A percentile compares a stretch with the other conserved stretches of the same genome.
Evolutionary conservation across 352 stramenopile genomes (phyloP).

Genomic region (Achlya hypogyna): DNA sequence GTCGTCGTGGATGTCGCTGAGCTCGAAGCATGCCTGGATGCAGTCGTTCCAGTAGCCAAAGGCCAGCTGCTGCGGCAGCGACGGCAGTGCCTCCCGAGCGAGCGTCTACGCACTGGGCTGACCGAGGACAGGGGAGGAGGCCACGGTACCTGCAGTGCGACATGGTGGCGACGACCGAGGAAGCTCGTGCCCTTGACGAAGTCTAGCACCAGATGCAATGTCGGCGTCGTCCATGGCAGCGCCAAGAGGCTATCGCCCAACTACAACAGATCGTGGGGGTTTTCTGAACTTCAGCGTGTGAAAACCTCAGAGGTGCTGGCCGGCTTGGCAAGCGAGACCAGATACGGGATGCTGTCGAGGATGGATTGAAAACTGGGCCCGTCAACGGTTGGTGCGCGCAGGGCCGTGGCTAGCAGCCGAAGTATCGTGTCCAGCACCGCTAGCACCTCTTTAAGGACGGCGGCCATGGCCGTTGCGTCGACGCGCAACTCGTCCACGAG

Average conservation of each 20-base stretch:
- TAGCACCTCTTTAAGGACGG: conserved; percentile 38
- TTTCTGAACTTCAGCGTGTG: neutral
- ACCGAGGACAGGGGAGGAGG: too few species aligned
- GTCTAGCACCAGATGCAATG: conserved; percentile 45
- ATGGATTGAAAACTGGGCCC: conserved; percentile 47
- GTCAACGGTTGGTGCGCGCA: conserved; percentile 21
- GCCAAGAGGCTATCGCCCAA: conserved; percentile 54
- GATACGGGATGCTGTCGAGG: conserved; percentile 31
- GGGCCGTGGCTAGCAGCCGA: conserved; percentile 39
- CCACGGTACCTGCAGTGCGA: conserved; percentile 42
- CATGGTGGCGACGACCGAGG: conserved; percentile 39
- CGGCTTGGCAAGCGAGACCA: neutral
- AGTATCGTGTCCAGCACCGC: conserved; percentile 47
- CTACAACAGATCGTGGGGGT: conserved; percentile 16
- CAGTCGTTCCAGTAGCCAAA: conserved; percentile 7
- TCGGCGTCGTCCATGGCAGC: conserved; percentile 47
- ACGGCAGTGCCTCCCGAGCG: neutral
- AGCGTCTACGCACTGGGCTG: neutral
- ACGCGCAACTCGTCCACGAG: conserved; percentile 31
- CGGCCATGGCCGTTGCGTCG: conserved; percentile 1
- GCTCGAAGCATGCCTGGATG: conserved; percentile 11
- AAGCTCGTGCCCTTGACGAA: conserved; percentile 39
- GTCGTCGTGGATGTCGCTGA: neutral
- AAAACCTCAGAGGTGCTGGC: conserved; percentile 28
- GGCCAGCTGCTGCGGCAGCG: neutral